A percentile compares a stretch with the other conserved stretches of the same genome.
phyloP scores from a whole-genome alignment of 192 early-diverging fungal genomes.

The Entophlyctis luteolus region DNA sequence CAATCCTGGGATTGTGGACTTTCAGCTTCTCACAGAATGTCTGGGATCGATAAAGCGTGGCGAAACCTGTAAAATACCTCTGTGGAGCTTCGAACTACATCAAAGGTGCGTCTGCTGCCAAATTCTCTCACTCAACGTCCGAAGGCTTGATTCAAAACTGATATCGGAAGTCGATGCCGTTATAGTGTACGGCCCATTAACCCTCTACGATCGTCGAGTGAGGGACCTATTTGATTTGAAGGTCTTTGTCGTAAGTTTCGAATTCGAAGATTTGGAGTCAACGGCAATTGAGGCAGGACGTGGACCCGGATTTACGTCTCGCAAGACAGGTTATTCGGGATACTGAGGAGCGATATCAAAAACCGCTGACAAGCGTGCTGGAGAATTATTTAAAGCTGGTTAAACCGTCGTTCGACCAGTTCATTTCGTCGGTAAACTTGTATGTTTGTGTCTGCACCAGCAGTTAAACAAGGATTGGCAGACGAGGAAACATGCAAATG shows the following conservation, averaged over 20 bases:
- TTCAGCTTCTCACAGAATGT: constrained; percentile 56
- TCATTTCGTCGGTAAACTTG: constrained; percentile 64
- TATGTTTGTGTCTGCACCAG: background rate
- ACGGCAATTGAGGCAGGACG: constrained; percentile 32
- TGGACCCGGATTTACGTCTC: constrained; percentile 77
- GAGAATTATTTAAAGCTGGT: constrained; percentile 68
- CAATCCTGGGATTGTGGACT: constrained; percentile 70
- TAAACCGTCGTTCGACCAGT: constrained; percentile 87
- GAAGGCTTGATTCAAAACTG: constrained; percentile 1
- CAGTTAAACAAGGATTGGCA: background rate
- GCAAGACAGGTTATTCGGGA: constrained; percentile 42
- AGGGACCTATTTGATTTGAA: constrained; percentile 70
- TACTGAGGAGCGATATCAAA: constrained; percentile 34
- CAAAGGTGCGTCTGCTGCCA: constrained; percentile 29
- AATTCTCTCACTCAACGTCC: background rate
- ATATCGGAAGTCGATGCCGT: constrained; percentile 49
- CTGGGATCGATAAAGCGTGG: constrained; percentile 52
- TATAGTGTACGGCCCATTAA: constrained; percentile 73
- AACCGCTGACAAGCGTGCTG: constrained; percentile 54
- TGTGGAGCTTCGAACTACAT: constrained; percentile 57
- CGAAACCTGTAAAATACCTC: constrained; percentile 51
- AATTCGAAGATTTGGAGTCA: background rate
- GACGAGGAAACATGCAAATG: constrained; percentile 46
- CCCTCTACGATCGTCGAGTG: constrained; percentile 54
- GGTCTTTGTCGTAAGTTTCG: constrained; percentile 41